A percentile compares a stretch with the other conserved stretches of the same genome.
phyloP scores from a whole-genome alignment of 2,329 filamentous ascomycete species.

The Microsporum canis region DNA sequence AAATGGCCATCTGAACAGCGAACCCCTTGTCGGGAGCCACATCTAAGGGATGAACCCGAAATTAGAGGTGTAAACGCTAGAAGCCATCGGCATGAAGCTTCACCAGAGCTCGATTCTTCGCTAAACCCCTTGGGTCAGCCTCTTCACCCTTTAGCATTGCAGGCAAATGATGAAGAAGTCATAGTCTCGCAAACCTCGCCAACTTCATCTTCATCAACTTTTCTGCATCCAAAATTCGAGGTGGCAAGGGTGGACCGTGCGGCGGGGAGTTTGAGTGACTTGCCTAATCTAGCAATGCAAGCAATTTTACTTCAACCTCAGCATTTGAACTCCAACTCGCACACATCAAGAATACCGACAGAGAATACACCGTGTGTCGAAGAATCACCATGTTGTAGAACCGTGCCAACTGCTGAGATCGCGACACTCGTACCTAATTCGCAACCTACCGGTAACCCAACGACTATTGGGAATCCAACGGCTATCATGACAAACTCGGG shows the following conservation, averaged over 20 bases:
- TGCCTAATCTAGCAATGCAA: constrained; percentile 9
- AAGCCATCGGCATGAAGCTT: neutral
- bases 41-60: neutral
- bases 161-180: too few relatives aligned
- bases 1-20: neutral
- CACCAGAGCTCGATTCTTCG: neutral
- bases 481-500: neutral
- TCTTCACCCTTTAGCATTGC: neutral
- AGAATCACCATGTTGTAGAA: neutral
- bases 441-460: neutral
- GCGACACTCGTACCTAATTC: neutral
- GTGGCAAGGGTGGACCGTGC: constrained; percentile 2
- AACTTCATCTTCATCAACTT: neutral
- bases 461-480: neutral
- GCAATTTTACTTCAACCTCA: constrained; percentile 8
- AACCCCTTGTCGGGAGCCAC: neutral
- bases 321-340: neutral
- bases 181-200: neutral
- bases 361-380: neutral
- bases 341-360: neutral
- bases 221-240: neutral
- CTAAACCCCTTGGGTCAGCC: too few relatives aligned
- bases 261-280: neutral
- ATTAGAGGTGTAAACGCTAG: neutral
- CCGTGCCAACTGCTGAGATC: neutral